Conservation (phyloP, 495 filamentous ascomycete species). For the Chaetomium tenue region DNA sequence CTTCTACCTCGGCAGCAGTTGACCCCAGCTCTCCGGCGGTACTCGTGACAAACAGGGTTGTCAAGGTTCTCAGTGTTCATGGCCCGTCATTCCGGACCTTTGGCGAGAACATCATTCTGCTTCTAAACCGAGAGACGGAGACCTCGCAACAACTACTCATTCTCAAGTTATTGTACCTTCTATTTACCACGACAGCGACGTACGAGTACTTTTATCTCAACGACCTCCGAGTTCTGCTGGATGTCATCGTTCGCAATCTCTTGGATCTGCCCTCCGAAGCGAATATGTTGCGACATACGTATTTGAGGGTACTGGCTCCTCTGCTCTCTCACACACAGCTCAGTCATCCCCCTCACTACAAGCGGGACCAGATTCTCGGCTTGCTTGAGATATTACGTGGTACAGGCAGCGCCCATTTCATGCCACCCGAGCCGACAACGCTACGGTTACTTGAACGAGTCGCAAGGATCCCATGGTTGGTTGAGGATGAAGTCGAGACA, state of each 20-base stretch:
- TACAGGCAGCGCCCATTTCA: conserved; percentile 72
- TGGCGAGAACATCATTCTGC: conserved; percentile 94
- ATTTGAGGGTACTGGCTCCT: conserved; percentile 91
- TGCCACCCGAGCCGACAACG: conserved; percentile 87
- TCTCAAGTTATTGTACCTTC: conserved; percentile 88
- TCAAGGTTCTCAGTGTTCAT: conserved; percentile 79
- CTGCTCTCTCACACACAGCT: conserved; percentile 89
- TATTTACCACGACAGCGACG: conserved; percentile 87
- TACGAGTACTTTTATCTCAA: conserved; percentile 99
- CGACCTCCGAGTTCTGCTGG: conserved; percentile 88
- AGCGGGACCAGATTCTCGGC: conserved; percentile 76
- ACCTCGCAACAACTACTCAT: conserved; percentile 91
- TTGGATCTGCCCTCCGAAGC: conserved; percentile 85
- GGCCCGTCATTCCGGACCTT: conserved; percentile 87
- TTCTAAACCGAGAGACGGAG: conserved; percentile 93
- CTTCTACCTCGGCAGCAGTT: conserved; percentile 56
- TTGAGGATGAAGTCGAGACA: conserved; percentile 48
- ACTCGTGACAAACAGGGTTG: conserved; percentile 84
- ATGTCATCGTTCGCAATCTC: conserved; percentile 94
- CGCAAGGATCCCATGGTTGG: conserved; percentile 78
- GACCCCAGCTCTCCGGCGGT: conserved; percentile 48
- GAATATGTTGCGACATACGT: conserved; percentile 84
- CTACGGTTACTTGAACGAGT: conserved; percentile 79
- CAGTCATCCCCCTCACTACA: conserved; percentile 80
- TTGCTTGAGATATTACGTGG: conserved; percentile 66